phyloP scores from a whole-genome alignment of 2,329 filamentous ascomycete genomes.

The Gnomoniopsis smithogilvyi region DNA sequence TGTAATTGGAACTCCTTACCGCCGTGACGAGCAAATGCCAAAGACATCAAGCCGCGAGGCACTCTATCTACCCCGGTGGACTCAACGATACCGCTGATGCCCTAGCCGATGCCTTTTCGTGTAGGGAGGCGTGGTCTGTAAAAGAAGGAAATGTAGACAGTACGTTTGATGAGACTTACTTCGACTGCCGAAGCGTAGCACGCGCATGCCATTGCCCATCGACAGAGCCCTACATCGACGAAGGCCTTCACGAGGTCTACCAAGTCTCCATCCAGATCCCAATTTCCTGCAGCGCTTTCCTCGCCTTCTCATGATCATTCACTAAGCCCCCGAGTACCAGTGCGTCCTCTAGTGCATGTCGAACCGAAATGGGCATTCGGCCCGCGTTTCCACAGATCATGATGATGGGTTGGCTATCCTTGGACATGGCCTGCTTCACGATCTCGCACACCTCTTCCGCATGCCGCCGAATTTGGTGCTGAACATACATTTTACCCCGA shows the following conservation, averaged over 20 bases:
- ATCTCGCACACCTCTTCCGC: slow-evolving; percentile 32
- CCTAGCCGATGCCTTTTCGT: background rate
- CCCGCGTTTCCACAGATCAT: slow-evolving; percentile 55
- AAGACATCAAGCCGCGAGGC: background rate
- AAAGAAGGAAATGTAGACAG: no score
- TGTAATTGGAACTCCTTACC: background rate
- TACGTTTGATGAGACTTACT: no score
- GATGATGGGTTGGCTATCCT: slow-evolving; percentile 39
- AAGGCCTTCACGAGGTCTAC: slow-evolving; percentile 29
- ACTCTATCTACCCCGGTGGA: background rate
- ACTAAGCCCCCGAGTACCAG: slow-evolving; percentile 36
- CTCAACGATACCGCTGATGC: background rate
- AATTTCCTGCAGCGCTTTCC: slow-evolving; percentile 32
- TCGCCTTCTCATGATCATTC: slow-evolving; percentile 34
- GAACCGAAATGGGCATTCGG: slow-evolving; percentile 56
- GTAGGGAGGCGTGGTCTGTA: no score
- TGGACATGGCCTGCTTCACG: slow-evolving; percentile 23
- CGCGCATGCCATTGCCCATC: no score
- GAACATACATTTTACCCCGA: slow-evolving; percentile 51
- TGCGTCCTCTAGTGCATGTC: slow-evolving; percentile 47
- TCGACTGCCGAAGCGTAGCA: no score
- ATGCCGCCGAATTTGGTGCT: slow-evolving; percentile 48
- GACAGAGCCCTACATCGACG: background rate
- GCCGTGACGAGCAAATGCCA: background rate
- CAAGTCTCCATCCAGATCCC: slow-evolving; percentile 60